Base-by-base conservation (phyloP, 495 filamentous ascomycete species). In the Lentithecium fluviatile region DNA sequence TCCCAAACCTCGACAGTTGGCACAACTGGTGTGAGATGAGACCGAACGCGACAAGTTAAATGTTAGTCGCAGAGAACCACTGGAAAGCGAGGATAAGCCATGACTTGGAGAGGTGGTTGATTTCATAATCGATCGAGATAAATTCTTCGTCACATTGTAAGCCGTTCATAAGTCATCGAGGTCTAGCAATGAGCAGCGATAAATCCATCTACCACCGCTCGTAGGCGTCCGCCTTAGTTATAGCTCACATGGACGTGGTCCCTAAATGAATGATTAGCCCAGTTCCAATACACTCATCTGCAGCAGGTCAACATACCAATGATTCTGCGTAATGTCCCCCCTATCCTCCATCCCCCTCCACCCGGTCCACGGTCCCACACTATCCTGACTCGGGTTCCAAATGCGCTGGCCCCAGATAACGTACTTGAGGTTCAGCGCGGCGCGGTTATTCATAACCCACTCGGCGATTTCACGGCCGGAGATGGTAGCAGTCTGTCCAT, bases 401-500 rank as follows among this genome's bases (percentile, higher is more conserved):
- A 79, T 79, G 23, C 59, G 57, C 68, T 79, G 77, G 19, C 77
- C 77, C 77, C 77, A 79, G 52, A 79, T 79, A 13, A 78, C 70
- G 49, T 79, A 79, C 62, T 77, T 79, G 46, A 78, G 60, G 45
- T 71, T 71, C 34, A 79, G 66, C 2, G 60, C 43, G 4, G 50
- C 54, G 36, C 70, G 67, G 58, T 78, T 73, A 26, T 76, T 71
- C 77, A 78, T 79, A 8, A 72, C 66, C 77, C 77, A 79, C 56
- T 79, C 75, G 11, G 77, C 77, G 24, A 79, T 75, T 52, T 71
- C 52, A 0, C 64, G 61, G 8, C 76, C 76, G n/a, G 45, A 6
- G 21, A 25, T 47, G 8, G 26, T 24, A 43, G 24, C 59, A 58
- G 58, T 64, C 25, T 70, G 66, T 49, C 46, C 19, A 52, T 58